phyloP scores from a whole-genome alignment of 768 basidiomycete species.

The Suillus americanus region DNA sequence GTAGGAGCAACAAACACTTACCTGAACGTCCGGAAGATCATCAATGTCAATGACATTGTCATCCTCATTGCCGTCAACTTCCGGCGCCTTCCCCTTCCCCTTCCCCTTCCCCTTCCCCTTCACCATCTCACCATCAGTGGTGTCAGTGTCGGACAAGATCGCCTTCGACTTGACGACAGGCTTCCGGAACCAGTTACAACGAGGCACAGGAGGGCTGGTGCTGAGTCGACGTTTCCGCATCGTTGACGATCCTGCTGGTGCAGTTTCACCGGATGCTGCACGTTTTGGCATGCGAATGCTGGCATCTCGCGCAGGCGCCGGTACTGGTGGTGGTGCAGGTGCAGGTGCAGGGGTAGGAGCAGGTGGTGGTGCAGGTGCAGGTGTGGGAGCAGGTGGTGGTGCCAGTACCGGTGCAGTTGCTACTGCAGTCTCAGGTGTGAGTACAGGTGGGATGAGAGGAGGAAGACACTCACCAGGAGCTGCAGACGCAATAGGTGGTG shows the following conservation, averaged over 20 bases:
- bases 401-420: neutral
- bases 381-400: too few species aligned
- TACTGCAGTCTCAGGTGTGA: neutral
- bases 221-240: neutral
- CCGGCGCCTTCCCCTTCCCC: neutral
- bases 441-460: neutral
- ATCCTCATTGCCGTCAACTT: neutral
- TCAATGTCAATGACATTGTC: neutral
- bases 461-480: neutral
- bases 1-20: neutral
- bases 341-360: neutral
- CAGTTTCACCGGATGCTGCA: neutral
- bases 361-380: too few species aligned
- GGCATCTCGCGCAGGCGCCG: neutral
- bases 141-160: too few species aligned
- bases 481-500: neutral
- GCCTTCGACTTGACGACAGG: too few species aligned
- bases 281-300: neutral
- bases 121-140: neutral
- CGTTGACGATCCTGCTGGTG: neutral
- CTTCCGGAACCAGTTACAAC: neutral
- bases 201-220: neutral
- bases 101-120: neutral
- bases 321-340: neutral
- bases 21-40: neutral